These are phyloP conservation scores for Buxus sempervirens DNA, from an alignment of 164 flowering plant species.

Conservation along the genomic window DNA sequence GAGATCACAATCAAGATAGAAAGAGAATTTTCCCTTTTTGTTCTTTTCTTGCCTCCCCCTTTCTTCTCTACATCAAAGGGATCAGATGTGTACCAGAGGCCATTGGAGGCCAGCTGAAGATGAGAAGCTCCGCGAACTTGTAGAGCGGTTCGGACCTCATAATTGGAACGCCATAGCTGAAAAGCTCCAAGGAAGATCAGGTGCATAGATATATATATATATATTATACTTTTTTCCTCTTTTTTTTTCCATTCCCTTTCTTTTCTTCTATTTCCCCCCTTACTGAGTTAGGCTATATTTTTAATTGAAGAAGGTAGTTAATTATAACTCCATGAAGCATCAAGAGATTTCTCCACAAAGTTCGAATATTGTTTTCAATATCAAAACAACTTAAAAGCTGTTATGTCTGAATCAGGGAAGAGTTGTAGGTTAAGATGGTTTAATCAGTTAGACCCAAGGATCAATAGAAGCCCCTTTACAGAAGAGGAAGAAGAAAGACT, in stretches of 20 bases:
- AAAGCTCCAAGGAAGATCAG: constrained; percentile 81
- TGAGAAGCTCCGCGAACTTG: constrained; percentile 60
- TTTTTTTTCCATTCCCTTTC: too few species aligned
- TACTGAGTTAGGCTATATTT: too few species aligned
- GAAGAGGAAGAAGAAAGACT: constrained; percentile 73
- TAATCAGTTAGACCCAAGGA: constrained; percentile 67
- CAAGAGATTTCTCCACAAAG: not conserved
- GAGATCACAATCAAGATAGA: not conserved
- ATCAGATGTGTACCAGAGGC: constrained; percentile 62
- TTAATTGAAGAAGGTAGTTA: too few species aligned
- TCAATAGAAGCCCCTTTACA: constrained; percentile 60
- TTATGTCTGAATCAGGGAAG: constrained; percentile 39
- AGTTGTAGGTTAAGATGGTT: constrained; percentile 82
- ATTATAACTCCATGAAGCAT: not conserved
- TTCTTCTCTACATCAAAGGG: not conserved
- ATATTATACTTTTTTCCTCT: not conserved
- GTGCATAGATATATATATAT: constrained; percentile 19
- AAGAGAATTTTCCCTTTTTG: not conserved
- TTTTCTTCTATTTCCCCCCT: too few species aligned
- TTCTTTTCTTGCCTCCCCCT: not conserved
- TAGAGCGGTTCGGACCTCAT: constrained; percentile 65
- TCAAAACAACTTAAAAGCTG: too few species aligned
- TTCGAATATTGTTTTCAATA: not conserved
- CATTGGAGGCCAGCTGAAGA: constrained; percentile 87
- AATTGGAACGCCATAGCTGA: constrained; percentile 83